Evolutionary conservation across 1,284 basidiomycete genomes (phyloP).

Genomic region (Pyrrhoderma lamaoense): DNA sequence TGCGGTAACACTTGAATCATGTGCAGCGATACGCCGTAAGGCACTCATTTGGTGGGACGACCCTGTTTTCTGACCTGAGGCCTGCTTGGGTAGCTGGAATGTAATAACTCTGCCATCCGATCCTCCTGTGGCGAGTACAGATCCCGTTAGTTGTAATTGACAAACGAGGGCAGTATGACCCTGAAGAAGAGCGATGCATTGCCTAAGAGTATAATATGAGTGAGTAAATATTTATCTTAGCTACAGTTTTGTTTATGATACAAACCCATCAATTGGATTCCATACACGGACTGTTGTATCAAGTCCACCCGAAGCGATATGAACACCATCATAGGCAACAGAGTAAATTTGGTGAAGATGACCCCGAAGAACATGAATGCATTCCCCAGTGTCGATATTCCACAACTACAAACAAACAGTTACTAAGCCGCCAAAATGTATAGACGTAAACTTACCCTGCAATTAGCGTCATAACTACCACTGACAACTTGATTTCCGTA

Average conservation of each 20-base stretch:
- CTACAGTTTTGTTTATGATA: neutral
- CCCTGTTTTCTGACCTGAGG: conserved; percentile 16
- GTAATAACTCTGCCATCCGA: conserved; percentile 93
- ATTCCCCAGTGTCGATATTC: conserved; percentile 81
- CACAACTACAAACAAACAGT: conserved; percentile 49
- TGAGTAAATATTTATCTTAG: conserved; percentile 1
- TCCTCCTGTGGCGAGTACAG: conserved; percentile 81
- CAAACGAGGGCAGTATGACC: conserved; percentile 95
- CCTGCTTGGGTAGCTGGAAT: conserved; percentile 62
- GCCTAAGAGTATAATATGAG: conserved; percentile 35
- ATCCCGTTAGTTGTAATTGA: conserved; percentile 77
- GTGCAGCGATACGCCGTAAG: conserved; percentile 61
- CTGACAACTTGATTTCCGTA: conserved; percentile 77
- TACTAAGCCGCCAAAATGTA: neutral
- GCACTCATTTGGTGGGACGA: conserved; percentile 21
- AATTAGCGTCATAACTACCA: conserved; percentile 86
- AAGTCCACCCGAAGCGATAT: conserved; percentile 82
- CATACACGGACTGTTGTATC: conserved; percentile 90
- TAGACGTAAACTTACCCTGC: conserved; percentile 47
- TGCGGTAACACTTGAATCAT: conserved; percentile 88
- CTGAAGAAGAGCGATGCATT: conserved; percentile 81
- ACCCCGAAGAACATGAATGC: conserved; percentile 79
- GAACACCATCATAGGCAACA: conserved; percentile 85
- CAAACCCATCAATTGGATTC: conserved; percentile 75
- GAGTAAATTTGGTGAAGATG: conserved; percentile 92